Evolutionary conservation across 306 rosid species (phyloP).

Genomic region (Cucurbita ficifolia): DNA sequence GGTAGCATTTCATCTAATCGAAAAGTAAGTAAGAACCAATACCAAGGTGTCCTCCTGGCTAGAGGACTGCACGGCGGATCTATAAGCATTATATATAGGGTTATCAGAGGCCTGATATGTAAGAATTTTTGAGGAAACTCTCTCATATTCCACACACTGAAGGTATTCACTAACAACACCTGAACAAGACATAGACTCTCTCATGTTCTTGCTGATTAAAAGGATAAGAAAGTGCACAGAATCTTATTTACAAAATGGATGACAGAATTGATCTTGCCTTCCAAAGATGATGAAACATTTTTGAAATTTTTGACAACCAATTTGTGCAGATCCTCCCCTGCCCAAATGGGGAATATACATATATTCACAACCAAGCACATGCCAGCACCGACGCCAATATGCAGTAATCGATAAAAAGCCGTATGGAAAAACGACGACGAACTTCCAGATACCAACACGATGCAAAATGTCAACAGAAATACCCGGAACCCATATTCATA

Average conservation of each 20-base stretch:
- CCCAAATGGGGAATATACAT: conserved; percentile 82
- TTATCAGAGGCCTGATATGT: conserved; percentile 85
- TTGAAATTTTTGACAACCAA: conserved; percentile 75
- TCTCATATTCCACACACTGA: conserved; percentile 61
- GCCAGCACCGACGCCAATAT: conserved; percentile 74
- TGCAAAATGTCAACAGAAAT: conserved; percentile 93
- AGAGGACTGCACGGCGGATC: conserved; percentile 81
- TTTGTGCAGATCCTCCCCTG: conserved; percentile 92
- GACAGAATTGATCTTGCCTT: conserved; percentile 30
- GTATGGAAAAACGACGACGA: conserved; percentile 56
- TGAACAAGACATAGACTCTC: conserved; percentile 5
- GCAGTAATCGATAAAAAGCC: conserved; percentile 54
- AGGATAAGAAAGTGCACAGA: neutral
- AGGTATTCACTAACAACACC: conserved; percentile 71
- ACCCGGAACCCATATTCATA: conserved; percentile 93
- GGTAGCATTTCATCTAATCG: neutral
- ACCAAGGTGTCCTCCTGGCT: conserved; percentile 90
- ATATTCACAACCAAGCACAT: conserved; percentile 67
- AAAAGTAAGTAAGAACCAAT: conserved; percentile 8
- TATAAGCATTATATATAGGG: conserved; percentile 67
- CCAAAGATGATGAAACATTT: conserved; percentile 77
- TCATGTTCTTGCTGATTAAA: neutral
- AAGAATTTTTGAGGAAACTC: conserved; percentile 85
- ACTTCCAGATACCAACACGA: conserved; percentile 69
- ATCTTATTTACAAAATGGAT: neutral